Conservation (phyloP, 495 filamentous ascomycete genomes). For the Annulohypoxylon moriforme region DNA sequence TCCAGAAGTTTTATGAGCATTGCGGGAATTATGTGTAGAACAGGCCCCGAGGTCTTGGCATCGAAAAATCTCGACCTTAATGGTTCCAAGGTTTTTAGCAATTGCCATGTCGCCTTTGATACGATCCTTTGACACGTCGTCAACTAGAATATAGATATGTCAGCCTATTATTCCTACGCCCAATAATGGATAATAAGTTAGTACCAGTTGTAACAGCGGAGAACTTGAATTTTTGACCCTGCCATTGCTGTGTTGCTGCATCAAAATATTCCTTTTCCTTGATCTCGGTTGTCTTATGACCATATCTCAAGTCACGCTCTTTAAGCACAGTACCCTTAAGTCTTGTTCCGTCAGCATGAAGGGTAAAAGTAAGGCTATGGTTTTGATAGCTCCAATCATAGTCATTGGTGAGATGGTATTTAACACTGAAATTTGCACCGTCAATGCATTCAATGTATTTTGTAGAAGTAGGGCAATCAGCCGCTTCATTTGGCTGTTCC, state of each 20-base stretch:
- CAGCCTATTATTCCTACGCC: background rate
- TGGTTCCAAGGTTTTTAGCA: constrained; percentile 43
- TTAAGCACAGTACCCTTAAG: no score
- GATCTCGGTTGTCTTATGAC: background rate
- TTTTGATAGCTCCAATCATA: constrained; percentile 27
- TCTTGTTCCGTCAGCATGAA: rapidly evolving
- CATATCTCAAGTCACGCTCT: no score
- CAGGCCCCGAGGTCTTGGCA: background rate
- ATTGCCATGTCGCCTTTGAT: constrained; percentile 41
- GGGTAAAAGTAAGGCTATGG: constrained; percentile 7
- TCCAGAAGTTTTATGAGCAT: background rate
- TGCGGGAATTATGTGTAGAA: background rate
- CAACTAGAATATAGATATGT: constrained; percentile 15
- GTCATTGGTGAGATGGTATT: background rate
- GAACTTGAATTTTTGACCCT: constrained; percentile 29
- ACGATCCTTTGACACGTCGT: constrained; percentile 34
- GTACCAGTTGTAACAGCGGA: constrained; percentile 40
- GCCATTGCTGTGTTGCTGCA: constrained; percentile 11
- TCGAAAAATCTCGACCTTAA: constrained; percentile 31
- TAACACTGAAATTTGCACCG: constrained; percentile 45
- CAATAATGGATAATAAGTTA: background rate
- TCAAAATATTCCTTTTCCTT: background rate
- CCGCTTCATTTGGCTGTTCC: background rate
- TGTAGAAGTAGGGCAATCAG: constrained; percentile 11
- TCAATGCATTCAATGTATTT: constrained; percentile 52